Evolutionary conservation across 441 rosid species (phyloP).

Genomic region (Syzygium malaccense): DNA sequence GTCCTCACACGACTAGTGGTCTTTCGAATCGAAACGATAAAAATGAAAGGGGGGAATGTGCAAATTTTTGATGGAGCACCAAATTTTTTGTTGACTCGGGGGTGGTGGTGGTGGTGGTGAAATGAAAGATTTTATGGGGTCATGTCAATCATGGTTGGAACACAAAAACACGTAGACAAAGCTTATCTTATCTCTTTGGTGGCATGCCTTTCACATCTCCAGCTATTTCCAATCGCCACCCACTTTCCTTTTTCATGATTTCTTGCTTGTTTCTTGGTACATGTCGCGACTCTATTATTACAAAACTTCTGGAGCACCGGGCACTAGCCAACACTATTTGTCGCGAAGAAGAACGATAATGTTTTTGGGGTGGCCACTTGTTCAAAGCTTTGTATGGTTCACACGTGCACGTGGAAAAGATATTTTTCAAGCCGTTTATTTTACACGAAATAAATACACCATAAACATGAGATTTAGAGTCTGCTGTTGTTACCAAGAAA

Average conservation of each 20-base stretch:
- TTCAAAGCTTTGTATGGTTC: not conserved
- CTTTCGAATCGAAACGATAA: not conserved
- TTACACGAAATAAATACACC: not conserved
- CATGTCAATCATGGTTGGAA: not conserved
- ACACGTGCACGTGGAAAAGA: not conserved
- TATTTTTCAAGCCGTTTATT: not conserved
- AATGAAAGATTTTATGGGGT: not conserved
- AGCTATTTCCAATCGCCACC: not conserved
- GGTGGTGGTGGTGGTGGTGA: not conserved
- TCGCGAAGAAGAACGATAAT: not conserved
- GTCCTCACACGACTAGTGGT: not conserved
- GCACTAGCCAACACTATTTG: not conserved
- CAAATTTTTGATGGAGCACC: not conserved
- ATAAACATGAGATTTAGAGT: not conserved
- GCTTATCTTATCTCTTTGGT: not conserved
- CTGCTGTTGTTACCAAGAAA: not conserved
- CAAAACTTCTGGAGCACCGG: not conserved
- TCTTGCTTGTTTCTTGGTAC: not conserved
- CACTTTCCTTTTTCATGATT: not conserved
- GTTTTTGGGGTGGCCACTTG: not conserved
- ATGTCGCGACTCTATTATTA: not conserved
- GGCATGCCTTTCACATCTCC: not conserved
- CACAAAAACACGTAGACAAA: not conserved
- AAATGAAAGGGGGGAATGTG: not conserved
- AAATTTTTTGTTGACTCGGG: not conserved